These are phyloP conservation scores for Fusarium protoensiforme DNA, from an alignment of 2,329 filamentous ascomycete species.

Conservation along the genomic window DNA sequence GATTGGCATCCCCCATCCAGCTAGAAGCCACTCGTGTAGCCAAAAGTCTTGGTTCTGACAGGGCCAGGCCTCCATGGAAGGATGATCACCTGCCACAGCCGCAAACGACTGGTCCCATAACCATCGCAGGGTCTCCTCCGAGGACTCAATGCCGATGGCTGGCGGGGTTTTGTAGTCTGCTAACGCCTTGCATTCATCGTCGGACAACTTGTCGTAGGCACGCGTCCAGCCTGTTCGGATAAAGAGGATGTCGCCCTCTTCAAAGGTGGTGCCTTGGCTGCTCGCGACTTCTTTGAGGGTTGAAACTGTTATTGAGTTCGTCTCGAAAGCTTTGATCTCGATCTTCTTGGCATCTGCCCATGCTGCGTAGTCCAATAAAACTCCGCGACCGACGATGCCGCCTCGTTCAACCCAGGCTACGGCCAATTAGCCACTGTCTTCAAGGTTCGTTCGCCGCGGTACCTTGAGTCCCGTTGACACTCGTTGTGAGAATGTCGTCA, in stretches of 20 bases:
- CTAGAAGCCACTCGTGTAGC: constrained; percentile 58
- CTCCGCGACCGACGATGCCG: constrained; percentile 61
- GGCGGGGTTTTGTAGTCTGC: constrained; percentile 45
- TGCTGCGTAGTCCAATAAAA: constrained; percentile 63
- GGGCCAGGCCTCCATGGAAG: constrained; percentile 63
- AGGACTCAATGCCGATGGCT: constrained; percentile 58
- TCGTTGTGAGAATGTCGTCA: constrained; percentile 55
- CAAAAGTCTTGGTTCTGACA: constrained; percentile 45
- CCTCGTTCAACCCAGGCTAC: constrained; percentile 41
- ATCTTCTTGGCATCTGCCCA: constrained; percentile 54
- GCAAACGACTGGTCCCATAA: constrained; percentile 67
- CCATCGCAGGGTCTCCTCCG: constrained; percentile 62
- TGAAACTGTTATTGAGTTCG: constrained; percentile 55
- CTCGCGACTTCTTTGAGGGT: constrained; percentile 57
- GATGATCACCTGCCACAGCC: constrained; percentile 66
- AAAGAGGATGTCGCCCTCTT: constrained; percentile 66
- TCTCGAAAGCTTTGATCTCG: constrained; percentile 52
- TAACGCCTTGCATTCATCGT: constrained; percentile 51
- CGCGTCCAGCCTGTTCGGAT: constrained; percentile 64
- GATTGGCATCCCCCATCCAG: constrained; percentile 63
- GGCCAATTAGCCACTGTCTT: accelerated
- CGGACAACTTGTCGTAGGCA: constrained; percentile 52
- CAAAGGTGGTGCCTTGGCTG: constrained; percentile 55
- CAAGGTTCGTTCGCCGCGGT: accelerated
- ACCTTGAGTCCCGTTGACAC: constrained; percentile 46